Conservation (phyloP, 2,329 filamentous ascomycete genomes). For the Talaromyces pinophilus region DNA sequence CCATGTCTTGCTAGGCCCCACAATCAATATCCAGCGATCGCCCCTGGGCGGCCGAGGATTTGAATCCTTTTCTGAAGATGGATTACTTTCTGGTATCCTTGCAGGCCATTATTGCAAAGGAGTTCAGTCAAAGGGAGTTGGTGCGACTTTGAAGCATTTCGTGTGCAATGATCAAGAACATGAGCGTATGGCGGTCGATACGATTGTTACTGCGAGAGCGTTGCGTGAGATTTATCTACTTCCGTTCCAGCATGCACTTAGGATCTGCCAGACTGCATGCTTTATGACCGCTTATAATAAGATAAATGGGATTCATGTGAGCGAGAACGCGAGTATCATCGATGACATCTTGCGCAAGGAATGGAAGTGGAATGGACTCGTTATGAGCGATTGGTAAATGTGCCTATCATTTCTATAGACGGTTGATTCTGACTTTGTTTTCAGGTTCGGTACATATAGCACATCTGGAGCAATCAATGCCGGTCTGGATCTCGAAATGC, state of each 20-base stretch:
- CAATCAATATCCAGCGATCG: slow-evolving; percentile 78
- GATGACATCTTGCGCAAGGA: slow-evolving; percentile 48
- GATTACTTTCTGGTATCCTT: slow-evolving; percentile 71
- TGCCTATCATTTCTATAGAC: neutral
- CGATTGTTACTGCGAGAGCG: slow-evolving; percentile 53
- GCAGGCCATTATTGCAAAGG: slow-evolving; percentile 72
- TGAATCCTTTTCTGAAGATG: slow-evolving; percentile 84
- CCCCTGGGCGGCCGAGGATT: slow-evolving; percentile 84
- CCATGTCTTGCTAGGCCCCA: slow-evolving; percentile 72
- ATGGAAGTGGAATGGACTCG: slow-evolving; percentile 49
- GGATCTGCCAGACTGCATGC: slow-evolving; percentile 57
- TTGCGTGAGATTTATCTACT: slow-evolving; percentile 64
- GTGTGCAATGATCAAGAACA: slow-evolving; percentile 52
- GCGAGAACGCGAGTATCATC: slow-evolving; percentile 46
- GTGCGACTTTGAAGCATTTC: slow-evolving; percentile 73
- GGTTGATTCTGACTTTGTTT: neutral
- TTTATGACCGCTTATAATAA: slow-evolving; percentile 63
- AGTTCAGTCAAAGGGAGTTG: slow-evolving; percentile 70
- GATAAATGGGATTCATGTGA: slow-evolving; percentile 54
- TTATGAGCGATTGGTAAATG: slow-evolving; percentile 50
- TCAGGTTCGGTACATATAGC: slow-evolving; percentile 51
- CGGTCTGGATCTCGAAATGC: slow-evolving; percentile 52
- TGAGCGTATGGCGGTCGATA: slow-evolving; percentile 46
- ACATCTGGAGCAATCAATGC: slow-evolving; percentile 48
- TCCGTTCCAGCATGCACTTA: slow-evolving; percentile 63